Evolutionary conservation across 352 stramenopile species (phyloP).

Genomic region (Phytopythium litorale): DNA sequence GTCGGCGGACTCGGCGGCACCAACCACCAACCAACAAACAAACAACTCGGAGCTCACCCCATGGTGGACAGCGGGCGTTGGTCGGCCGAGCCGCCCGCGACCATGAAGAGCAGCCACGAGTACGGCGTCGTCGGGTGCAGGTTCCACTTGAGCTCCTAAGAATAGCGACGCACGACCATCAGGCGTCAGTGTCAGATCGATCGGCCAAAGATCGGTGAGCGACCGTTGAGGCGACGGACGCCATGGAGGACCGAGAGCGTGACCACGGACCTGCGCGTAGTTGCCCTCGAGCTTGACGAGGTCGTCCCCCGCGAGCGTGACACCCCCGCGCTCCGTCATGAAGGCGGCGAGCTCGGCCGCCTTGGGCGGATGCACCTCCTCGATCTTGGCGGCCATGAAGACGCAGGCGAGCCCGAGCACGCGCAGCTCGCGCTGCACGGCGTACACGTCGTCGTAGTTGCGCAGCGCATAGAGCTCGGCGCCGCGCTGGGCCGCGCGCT

Average conservation of each 20-base stretch:
- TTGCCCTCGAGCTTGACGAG: conserved; percentile 57
- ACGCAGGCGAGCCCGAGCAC: conserved; percentile 59
- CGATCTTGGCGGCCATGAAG: conserved; percentile 85
- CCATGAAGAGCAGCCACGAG: conserved; percentile 75
- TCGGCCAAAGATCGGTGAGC: background rate
- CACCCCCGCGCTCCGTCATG: conserved; percentile 42
- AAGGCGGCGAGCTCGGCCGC: conserved; percentile 59
- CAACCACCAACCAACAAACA: background rate
- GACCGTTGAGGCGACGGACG: background rate
- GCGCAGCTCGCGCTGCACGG: conserved; percentile 54
- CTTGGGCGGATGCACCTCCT: conserved; percentile 78
- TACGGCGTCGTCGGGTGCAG: conserved; percentile 70
- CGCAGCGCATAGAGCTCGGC: conserved; percentile 31
- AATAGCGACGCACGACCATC: conserved; percentile 7
- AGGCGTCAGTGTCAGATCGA: background rate
- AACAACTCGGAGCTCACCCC: conserved; percentile 21
- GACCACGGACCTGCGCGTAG: conserved; percentile 48
- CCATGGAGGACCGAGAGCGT: background rate
- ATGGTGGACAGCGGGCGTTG: conserved; percentile 63
- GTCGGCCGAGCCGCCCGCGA: conserved; percentile 60
- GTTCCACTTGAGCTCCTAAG: conserved; percentile 79
- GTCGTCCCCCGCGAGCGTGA: conserved; percentile 42
- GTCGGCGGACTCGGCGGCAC: background rate
- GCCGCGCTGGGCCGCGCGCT: conserved; percentile 32
- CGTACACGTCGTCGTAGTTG: conserved; percentile 47